phyloP scores from a whole-genome alignment of 169 alveolate species.

The Eimeria brunetti region DNA sequence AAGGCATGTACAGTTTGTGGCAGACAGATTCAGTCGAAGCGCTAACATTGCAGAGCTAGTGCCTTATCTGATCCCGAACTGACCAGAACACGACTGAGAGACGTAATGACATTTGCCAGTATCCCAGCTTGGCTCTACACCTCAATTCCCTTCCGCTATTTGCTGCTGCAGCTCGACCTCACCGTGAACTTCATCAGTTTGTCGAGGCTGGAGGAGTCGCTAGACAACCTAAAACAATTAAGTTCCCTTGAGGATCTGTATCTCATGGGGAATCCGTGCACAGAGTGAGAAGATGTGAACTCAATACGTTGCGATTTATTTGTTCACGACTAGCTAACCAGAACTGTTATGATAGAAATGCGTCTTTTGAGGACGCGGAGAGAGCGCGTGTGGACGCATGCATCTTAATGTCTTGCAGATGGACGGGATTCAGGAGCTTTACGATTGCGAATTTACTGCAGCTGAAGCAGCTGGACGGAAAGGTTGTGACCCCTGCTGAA shows the following conservation, averaged over 20 bases:
- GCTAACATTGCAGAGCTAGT: too few relatives aligned
- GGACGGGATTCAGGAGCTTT: slow-evolving; percentile 82
- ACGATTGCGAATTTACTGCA: slow-evolving; percentile 88
- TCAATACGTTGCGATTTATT: neutral
- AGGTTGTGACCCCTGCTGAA: slow-evolving; percentile 89
- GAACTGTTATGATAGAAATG: neutral
- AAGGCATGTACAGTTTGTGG: slow-evolving; percentile 81
- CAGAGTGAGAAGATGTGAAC: slow-evolving; percentile 79
- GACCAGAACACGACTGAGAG: neutral
- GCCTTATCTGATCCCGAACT: neutral
- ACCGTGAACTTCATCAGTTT: slow-evolving; percentile 94
- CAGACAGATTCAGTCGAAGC: too few relatives aligned
- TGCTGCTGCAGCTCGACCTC: slow-evolving; percentile 89
- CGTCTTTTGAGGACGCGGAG: neutral
- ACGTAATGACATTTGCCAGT: neutral
- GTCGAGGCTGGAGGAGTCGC: slow-evolving; percentile 90
- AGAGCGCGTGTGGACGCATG: neutral
- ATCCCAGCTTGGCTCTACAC: neutral
- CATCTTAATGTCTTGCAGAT: slow-evolving; percentile 15
- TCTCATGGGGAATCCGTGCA: slow-evolving; percentile 96
- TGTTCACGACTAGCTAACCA: neutral
- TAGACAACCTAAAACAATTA: slow-evolving; percentile 79
- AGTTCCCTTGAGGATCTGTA: slow-evolving; percentile 89
- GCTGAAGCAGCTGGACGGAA: slow-evolving; percentile 89
- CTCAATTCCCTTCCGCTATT: neutral